Evolutionary conservation across 2,329 filamentous ascomycete species (phyloP), one percentile per base, ranked within the genome.

Genomic region (Fusarium floridanum): DNA sequence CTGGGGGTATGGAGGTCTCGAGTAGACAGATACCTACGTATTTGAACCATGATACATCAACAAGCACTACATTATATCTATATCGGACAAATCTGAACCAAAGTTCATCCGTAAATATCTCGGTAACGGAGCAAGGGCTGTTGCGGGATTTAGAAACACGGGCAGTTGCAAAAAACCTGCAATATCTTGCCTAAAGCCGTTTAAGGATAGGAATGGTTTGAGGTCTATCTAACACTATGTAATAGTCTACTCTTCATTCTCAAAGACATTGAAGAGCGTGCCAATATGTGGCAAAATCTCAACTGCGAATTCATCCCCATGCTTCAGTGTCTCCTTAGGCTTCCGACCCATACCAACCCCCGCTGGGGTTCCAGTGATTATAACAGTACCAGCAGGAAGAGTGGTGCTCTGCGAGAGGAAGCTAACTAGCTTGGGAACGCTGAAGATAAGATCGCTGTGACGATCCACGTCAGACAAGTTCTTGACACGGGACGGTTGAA

Each of bases 341-440:
- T 87, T 91, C 66, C 88, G 86, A 17, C 91, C 92, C 87, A 92
- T 90, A 2, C 91, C 92, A 22, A 94, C 92, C 29, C 92, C 92
- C 68, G 91, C 88, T 0, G 92, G 92, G 8, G 91, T 92, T 68
- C 91, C 91, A 6, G 91, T 92, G 73, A 92, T 91, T 66, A 93
- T 91, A 59, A 92, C 66, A 78, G 92, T 91, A 20, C 91, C 91
- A 1, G 89, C 87, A 48, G 90, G 80, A 48, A 92, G 81, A 5
- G 91, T 92, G 17, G 89, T 91, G 20, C 91, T 90, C 75, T 87
- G 86, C 74, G 88, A 90, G 32, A 91, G 78, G 79, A 90, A 89
- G 3, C 88, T 83, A 69, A 92, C 88, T 8, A 87, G 88, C 82
- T 90, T 85, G 59, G 86, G 86, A 32, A 92, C 84, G 61, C 85